Conservation (phyloP, 495 filamentous ascomycete species). For the Xylaria sp. region DNA sequence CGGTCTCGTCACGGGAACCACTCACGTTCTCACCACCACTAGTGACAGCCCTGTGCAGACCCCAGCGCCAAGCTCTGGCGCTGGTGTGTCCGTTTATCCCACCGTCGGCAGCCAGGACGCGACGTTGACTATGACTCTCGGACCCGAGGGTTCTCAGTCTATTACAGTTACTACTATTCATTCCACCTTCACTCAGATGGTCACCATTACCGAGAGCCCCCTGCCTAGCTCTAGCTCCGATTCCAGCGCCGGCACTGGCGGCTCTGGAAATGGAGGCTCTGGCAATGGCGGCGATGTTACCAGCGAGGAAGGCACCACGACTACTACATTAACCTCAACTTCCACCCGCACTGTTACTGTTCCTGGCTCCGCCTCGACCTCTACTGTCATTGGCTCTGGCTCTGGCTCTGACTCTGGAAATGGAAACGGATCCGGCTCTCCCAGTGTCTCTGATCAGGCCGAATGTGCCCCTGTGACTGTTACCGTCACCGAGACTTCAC, state of each 20-base stretch:
- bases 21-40: conserved; percentile 35
- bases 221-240: conserved; percentile 17
- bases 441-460: conserved; percentile 30
- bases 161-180: conserved; percentile 48
- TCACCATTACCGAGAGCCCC: conserved; percentile 37
- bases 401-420: conserved; percentile 28
- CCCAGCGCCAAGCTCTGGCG: conserved; percentile 26
- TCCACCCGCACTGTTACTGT: conserved; percentile 53
- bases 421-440: conserved; percentile 22
- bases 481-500: conserved; percentile 46
- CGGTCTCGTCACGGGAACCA: conserved; percentile 45
- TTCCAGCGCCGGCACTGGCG: neutral
- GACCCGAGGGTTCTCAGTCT: conserved; percentile 43
- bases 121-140: conserved; percentile 50
- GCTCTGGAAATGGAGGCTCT: conserved; percentile 9
- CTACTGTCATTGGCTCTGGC: conserved; percentile 33
- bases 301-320: conserved; percentile 43
- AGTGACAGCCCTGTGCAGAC: conserved; percentile 31
- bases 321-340: conserved; percentile 46
- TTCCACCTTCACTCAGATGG: conserved; percentile 41
- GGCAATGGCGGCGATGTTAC: conserved; percentile 19
- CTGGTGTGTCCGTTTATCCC: conserved; percentile 31
- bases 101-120: conserved; percentile 35
- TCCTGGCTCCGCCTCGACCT: conserved; percentile 18
- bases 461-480: conserved; percentile 44